Evolutionary conservation across 2,329 filamentous ascomycete species (phyloP).

Genomic region (Nothophoma quercina): DNA sequence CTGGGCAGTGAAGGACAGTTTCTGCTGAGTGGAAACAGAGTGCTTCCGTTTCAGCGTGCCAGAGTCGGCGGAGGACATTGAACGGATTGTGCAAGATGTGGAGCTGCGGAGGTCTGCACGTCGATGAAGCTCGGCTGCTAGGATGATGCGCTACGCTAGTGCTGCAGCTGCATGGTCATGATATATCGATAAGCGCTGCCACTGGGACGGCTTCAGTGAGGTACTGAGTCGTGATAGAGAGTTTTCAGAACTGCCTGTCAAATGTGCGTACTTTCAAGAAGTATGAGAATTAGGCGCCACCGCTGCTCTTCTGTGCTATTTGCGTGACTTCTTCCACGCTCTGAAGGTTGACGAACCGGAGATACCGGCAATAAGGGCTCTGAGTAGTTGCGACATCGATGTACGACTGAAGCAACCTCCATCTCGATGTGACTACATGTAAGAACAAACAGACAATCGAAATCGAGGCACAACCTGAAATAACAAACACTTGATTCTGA

Average conservation of each 20-base stretch:
- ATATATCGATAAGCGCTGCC: conserved; percentile 6
- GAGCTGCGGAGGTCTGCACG: conserved; percentile 28
- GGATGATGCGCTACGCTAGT: conserved; percentile 39
- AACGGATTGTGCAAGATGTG: conserved; percentile 22
- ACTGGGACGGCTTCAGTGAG: too few species aligned
- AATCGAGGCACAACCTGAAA: too few species aligned
- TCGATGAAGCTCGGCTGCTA: conserved; percentile 23
- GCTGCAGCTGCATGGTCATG: conserved; percentile 12
- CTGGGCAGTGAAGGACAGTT: conserved; percentile 46
- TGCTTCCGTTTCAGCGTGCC: conserved; percentile 49
- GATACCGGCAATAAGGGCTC: conserved; percentile 4
- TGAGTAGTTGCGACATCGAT: too few species aligned
- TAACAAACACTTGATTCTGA: background rate
- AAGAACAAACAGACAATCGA: background rate
- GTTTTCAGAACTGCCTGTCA: background rate
- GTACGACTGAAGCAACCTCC: too few species aligned
- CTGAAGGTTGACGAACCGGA: background rate
- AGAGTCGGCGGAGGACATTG: conserved; percentile 44
- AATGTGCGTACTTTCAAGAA: too few species aligned
- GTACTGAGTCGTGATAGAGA: background rate
- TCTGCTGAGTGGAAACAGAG: conserved; percentile 46
- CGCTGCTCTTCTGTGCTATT: background rate
- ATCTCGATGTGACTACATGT: too few species aligned
- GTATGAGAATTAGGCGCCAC: background rate
- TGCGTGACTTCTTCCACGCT: background rate